These are phyloP conservation scores for Hypoxylon sp. DNA, from an alignment of 2,329 filamentous ascomycete species.

Conservation along the genomic window DNA sequence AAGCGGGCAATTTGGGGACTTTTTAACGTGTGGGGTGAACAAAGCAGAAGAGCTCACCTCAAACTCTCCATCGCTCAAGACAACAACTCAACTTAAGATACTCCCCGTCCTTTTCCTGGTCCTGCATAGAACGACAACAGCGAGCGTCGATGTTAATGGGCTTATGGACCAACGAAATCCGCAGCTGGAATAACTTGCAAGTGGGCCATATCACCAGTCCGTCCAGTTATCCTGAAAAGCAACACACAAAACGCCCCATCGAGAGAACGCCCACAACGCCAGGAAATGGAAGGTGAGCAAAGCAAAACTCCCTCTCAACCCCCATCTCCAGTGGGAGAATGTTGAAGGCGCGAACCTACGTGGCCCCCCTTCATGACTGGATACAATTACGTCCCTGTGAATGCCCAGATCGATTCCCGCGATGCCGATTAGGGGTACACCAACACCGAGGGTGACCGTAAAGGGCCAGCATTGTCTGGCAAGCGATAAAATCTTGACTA, in stretches of 20 bases:
- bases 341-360: constrained; percentile 29
- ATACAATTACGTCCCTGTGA: constrained; percentile 32
- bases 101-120: not conserved
- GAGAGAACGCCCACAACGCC: constrained; percentile 52
- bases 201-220: constrained; percentile 41
- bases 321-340: constrained; percentile 48
- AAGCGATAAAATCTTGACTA: constrained; percentile 76
- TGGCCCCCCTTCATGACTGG: constrained; percentile 28
- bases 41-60: constrained; percentile 4
- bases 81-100: not conserved
- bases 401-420: constrained; percentile 75
- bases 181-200: not conserved
- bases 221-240: constrained; percentile 43
- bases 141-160: not conserved
- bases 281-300: constrained; percentile 55
- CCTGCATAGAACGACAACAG: too few relatives aligned
- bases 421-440: constrained; percentile 75
- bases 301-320: constrained; percentile 53
- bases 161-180: not conserved
- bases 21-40: not conserved
- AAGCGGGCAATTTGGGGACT: not conserved
- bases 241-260: constrained; percentile 54
- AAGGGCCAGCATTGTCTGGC: constrained; percentile 79
- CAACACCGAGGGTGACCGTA: constrained; percentile 72
- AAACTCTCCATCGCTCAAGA: not conserved